Base-by-base conservation (phyloP, 495 filamentous ascomycete genomes). In the Polyplosphaeria fusca region DNA sequence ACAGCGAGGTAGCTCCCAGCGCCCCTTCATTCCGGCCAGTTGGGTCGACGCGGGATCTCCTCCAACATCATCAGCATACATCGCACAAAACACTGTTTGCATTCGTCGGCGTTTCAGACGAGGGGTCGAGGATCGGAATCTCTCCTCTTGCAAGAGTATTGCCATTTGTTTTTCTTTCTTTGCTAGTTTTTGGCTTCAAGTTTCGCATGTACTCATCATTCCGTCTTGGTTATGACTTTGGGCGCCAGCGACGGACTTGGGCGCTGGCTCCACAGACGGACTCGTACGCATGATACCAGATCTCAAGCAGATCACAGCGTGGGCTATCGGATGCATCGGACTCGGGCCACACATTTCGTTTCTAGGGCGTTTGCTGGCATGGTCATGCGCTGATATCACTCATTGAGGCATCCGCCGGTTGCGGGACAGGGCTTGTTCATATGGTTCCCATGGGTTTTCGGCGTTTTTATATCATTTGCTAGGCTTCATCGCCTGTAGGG, bases 331-430 rank as follows among this genome's bases (percentile, higher is more conserved):
- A 23, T n/a, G 9, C 40, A 43, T 43, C n/a, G 40, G 19, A 3
- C 24, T 25, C n/a, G 24, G 22, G 16, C 40, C 3, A 43, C 26
- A 18, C 4, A 26, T 28, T 35, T 14, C 14, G 30, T 35, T 47
- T 25, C 22, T 30, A 27, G 5, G 44, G 44, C 35, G 47, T 25
- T 25, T 51, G 47, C 30, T 35, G 47, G 47, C 47, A 51, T 39
- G 35, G 12, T 51, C 7, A 4, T 30, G 44, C 44, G 19, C 25
- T 28, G 44, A 47, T 27, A 47, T 47, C 44, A 47, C 24, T 47
- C 44, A 2, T 47, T 47, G 30, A 35, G 30, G 30, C 30, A 35
- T 7, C 30, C 14, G 30, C 14, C 30, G 7, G 14, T 35, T 7
- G 14, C 30, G 7, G 30, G 30, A 14, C 14, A 35, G 7, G 7